phyloP scores from a whole-genome alignment of 768 basidiomycete species.

The Mycena vulgaris region DNA sequence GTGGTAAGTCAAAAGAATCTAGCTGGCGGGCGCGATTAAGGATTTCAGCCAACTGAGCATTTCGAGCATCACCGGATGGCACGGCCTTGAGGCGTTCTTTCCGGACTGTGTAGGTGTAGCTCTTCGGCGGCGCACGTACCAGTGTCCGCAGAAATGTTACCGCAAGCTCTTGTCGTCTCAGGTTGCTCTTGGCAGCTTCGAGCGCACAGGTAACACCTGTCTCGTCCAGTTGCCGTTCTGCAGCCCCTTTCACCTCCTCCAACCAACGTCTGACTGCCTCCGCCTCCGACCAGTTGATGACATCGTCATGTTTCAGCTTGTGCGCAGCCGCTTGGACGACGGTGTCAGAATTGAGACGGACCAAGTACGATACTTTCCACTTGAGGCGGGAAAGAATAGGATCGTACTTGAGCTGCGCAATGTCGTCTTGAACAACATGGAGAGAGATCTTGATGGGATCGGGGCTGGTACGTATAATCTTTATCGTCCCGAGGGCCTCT shows the following conservation, averaged over 20 bases:
- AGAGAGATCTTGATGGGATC: not conserved
- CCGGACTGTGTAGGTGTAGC: no score
- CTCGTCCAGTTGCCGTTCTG: not conserved
- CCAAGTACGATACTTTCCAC: not conserved
- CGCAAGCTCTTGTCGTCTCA: not conserved
- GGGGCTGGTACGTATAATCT: not conserved
- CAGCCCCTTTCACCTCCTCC: not conserved
- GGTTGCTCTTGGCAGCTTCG: no score
- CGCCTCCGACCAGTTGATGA: not conserved
- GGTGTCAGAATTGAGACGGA: not conserved
- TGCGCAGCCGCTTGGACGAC: not conserved
- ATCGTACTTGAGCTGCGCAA: conserved; percentile 3
- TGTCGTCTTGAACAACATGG: not conserved
- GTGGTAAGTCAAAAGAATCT: not conserved
- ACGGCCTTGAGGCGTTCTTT: not conserved
- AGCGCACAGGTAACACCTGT: not conserved
- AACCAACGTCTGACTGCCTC: not conserved
- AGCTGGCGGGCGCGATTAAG: not conserved
- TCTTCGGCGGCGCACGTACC: no score
- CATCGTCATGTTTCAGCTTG: not conserved
- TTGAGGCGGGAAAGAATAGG: not conserved
- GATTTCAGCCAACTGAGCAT: not conserved
- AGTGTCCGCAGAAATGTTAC: not conserved
- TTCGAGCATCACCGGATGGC: not conserved
- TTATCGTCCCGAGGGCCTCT: no score